Base-by-base conservation (phyloP, 331 rosid species). In the Malus hybrid region DNA sequence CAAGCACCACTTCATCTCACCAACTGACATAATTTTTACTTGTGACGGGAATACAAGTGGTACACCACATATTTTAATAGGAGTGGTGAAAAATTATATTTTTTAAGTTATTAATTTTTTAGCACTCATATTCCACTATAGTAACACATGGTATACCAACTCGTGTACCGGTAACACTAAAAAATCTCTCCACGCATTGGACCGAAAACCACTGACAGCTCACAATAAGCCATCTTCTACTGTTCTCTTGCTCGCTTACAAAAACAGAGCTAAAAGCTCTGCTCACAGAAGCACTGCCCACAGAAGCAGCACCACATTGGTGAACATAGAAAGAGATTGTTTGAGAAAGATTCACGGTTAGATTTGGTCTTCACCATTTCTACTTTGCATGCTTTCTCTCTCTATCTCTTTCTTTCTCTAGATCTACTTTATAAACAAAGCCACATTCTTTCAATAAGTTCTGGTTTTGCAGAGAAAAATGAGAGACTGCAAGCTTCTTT, bases 191-290 rank as follows among this genome's bases (percentile, higher is more conserved):
- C 24, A 29, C 39, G 50, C 75, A 44, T 24, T 59, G 33, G 7
- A 56, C 63, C 34, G 14, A 50, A 22, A 50, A 36, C 34, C 69
- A 63, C 50, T 69, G 82, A 80, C 87, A 83, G 82, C 84, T 83
- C 84, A 83, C 80, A 44, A 55, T 27, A 24, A 65, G 71, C 70
- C 84, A 76, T 73, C 60, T 63, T 28, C 39, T 57, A 72, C 70
- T 73, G 73, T 56, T 72, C 67, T 56, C 66, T 79, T 7, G 15
- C 69, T 48, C 10, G 61, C 29, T 24, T 55, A 63, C 77, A 73
- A 57, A 77, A 48, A 67, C 22, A 34, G 82, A 76, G 36, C 75
- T 56, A 22, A 73, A 70, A 60, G 69, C 72, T 32, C 64, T 19
- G 28, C 62, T 12, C n/a, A 50, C 56, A 50, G 56, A 77, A 75